Evolutionary conservation across 2,329 filamentous ascomycete genomes (phyloP), one percentile per base, ranked within the genome.

Genomic region (Ophiosphaerella korrae): DNA sequence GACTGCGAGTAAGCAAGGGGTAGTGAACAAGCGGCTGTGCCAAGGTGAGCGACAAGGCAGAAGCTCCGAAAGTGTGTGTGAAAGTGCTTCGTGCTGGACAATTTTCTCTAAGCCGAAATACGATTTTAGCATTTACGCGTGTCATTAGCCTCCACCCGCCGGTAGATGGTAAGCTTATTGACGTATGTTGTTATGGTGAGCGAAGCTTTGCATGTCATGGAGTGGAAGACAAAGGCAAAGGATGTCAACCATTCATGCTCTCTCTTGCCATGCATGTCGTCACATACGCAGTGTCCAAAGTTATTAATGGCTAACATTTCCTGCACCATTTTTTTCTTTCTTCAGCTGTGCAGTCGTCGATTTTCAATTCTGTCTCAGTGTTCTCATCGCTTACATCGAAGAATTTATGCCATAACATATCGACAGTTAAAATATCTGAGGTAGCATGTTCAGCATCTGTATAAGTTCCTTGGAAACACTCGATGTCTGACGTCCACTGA

Each of bases 101-200:
- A 55, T 33, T 3, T 18, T 45, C 11, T 52, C 45, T 7, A 55
- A 14, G 3, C 53, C 53, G 13, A 55, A 52, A 12, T 48, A 33
- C 9, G 24, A 16, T 14, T 37, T 41, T 2, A 51, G 24, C 12
- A 51, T 24, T 48, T 55, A 14, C 5, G 40, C n/a, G 7, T 7
- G 36, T 11, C 12, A 7, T 42, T 3, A 29, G 6, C 16, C 9
- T 11, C 16, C 6, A 11, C 26, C 26, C 26, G 6, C 5, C 18
- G 11, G 35, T 37, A 48, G 33, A 13, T 41, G 7, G 7, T n/a
- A 16, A 9, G 18, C 16, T 33, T 24, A 26, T 29, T 7, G 26
- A 37, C 40, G 33, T 44, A 38, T 18, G 4, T 16, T 32, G 12
- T 46, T 40, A 26, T 40, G 36, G 6, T 24, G 36, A 13, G 12